Conservation (phyloP, 345 rosid species). For the Lepidium sativum region DNA sequence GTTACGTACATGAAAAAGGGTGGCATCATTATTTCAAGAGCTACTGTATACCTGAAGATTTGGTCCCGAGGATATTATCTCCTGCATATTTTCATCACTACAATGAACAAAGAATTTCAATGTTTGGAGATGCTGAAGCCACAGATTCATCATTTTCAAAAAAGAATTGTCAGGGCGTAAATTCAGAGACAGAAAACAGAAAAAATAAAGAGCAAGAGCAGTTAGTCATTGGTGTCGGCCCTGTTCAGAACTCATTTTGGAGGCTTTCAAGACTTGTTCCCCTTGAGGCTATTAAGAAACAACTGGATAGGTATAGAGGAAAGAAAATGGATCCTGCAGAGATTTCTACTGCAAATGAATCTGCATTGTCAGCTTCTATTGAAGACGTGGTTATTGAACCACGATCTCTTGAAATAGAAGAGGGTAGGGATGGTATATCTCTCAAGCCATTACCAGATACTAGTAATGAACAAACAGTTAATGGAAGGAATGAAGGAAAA, state of each 20-base stretch:
- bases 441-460: conserved; percentile 62
- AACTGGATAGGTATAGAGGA: conserved; percentile 50
- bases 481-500: conserved; percentile 37
- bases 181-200: conserved; percentile 36
- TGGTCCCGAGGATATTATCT: conserved; percentile 87
- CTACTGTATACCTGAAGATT: conserved; percentile 95
- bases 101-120: conserved; percentile 51
- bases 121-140: conserved; percentile 37
- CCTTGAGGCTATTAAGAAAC: conserved; percentile 58
- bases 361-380: conserved; percentile 38
- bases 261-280: conserved; percentile 93
- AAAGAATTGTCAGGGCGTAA: conserved; percentile 31
- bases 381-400: conserved; percentile 65
- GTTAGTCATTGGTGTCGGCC: conserved; percentile 88
- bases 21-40: conserved; percentile 95
- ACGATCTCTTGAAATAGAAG: conserved; percentile 88
- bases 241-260: conserved; percentile 89
- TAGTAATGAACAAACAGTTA: conserved; percentile 26
- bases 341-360: conserved; percentile 32
- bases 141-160: conserved; percentile 28
- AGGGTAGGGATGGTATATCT: conserved; percentile 89
- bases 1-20: conserved; percentile 83
- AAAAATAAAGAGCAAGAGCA: conserved; percentile 54
- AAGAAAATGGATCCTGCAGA: conserved; percentile 39
- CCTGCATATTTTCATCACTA: conserved; percentile 98